Conservation (phyloP, 2,329 filamentous ascomycete genomes). For the Hypoxylon sp. region DNA sequence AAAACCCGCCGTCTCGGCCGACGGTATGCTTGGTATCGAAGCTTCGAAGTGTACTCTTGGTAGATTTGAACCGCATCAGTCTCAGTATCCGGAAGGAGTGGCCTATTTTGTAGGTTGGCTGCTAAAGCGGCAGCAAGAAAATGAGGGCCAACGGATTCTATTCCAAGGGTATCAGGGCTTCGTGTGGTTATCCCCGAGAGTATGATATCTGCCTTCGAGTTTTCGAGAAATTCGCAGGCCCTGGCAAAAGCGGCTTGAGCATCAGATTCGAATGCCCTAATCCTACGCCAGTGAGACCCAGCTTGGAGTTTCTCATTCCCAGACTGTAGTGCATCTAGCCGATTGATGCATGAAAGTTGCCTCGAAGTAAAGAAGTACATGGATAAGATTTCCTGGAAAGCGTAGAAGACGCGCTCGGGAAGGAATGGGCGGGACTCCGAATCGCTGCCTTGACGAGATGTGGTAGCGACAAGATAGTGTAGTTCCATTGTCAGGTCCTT, state of each 20-base stretch:
- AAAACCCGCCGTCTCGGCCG: slow-evolving; percentile 16
- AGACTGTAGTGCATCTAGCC: background rate
- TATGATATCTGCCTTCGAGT: slow-evolving; percentile 14
- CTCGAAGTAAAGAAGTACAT: slow-evolving; percentile 9
- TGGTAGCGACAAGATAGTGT: slow-evolving; percentile 17
- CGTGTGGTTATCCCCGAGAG: slow-evolving; percentile 1
- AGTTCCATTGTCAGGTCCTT: slow-evolving; percentile 17
- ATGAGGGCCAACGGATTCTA: slow-evolving; percentile 16
- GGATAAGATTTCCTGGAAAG: slow-evolving; percentile 11
- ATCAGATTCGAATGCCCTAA: slow-evolving; percentile 4
- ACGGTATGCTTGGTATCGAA: slow-evolving; percentile 13
- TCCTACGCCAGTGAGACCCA: slow-evolving; percentile 3
- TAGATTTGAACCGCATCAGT: slow-evolving; percentile 10
- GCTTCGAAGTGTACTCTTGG: slow-evolving; percentile 2
- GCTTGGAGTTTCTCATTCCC: background rate
- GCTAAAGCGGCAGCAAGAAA: slow-evolving; percentile 6
- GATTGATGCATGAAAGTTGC: slow-evolving; percentile 9
- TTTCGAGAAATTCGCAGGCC: slow-evolving; percentile 7
- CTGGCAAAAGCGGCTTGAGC: slow-evolving; percentile 3
- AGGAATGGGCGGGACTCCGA: slow-evolving; percentile 4
- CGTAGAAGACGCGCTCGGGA: slow-evolving; percentile 7
- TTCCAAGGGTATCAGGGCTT: slow-evolving; percentile 9
- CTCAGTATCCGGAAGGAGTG: slow-evolving; percentile 4
- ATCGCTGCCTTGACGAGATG: slow-evolving; percentile 8
- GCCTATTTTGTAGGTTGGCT: slow-evolving; percentile 9